Base-by-base conservation (phyloP, 805 yeast species). In the Pichia gijzeniarum region DNA sequence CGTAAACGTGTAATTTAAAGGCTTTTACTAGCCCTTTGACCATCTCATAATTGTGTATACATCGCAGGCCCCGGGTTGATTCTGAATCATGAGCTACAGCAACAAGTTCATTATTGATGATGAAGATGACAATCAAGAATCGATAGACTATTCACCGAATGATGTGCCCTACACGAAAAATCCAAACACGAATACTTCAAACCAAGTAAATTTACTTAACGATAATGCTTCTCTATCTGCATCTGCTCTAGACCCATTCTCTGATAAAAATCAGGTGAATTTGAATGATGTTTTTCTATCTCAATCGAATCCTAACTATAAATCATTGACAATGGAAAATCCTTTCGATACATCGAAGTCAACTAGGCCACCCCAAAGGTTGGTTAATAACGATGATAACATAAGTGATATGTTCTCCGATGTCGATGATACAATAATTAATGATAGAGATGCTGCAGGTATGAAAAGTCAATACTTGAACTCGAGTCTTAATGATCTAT, bases 101-200 rank as follows among this genome's bases (percentile, higher is more conserved):
- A 44, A 41, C 16, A 39, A 48, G 14, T 51, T 51, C 28, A 37
- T 51, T 9, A 41, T 51, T 18, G 50, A 47, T 8, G 51, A 45
- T 43, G 54, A 48, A 13, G 33, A 27, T 20, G 48, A 43, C 14
- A 48, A 50, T 41, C 59, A 52, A 16, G 53, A 45, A 2, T 44
- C 49, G 5, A 48, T 54, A 20, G 55, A 57, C 20, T 45, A 50
- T 28, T 53, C 53, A 16, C 46, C 48, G n/a, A 59, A 53, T 18
- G 50, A 46, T 35, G 13, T 9, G 14, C 44, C 41, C 4, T 38
- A 32, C 25, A n/a, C 41, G 4, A 33, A 35, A 17, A 16, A 30
- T 13, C 17, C 33, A 20, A 25, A 21, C 19, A 32, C 2, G 14
- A 41, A 33, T 25, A 25, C 28, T 18, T 12, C 43, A 13, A 17